Base-by-base conservation (phyloP, 805 yeast species). In the Schwanniomyces polymorphus region DNA sequence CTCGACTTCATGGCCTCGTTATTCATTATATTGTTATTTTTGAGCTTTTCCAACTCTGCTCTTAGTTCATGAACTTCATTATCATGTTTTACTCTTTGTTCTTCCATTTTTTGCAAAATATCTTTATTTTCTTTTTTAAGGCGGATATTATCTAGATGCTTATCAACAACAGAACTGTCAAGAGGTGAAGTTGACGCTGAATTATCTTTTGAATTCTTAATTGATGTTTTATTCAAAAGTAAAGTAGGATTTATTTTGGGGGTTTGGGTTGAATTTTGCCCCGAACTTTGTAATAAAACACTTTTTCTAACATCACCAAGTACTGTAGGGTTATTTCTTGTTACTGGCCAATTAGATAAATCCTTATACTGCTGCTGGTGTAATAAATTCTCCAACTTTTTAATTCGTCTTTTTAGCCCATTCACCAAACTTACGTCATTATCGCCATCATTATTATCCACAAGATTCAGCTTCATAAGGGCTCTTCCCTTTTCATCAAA, bases 401-500 rank as follows among this genome's bases (percentile, higher is more conserved):
- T 81, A 35, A 92, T 88, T 44, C 96, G 71, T 9, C 80, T 65
- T 60, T 85, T 85, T 52, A 90, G 85, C 0, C 88, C 88, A 52
- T 75, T 75, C 9, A 86, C 68, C 10, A 78, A 57, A 38, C 61
- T 68, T 38, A 70, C 53, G 48, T 72, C 74, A 27, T 54, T 52
- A 14, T 75, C 81, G 3, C 43, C 53, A 23, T 60, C 67, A 3
- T 45, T 54, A 31, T 58, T 65, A 10, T 56, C 60, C 5, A n/a
- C n/a, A 11, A 18, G 3, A 9, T 8, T 23, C 6, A 21, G 14
- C 17, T 34, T 34, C 8, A 21, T 4, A 25, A 11, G 7, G 7
- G 38, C 17, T 14, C 40, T 44, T 31, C 33, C 43, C 4, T 47
- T 38, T 23, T 45, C 48, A 28, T 52, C 54, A 31, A 16, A 9